These are phyloP conservation scores for Solanum sejunctum DNA, from an alignment of 257 asterid genomes.

Conservation along the genomic window DNA sequence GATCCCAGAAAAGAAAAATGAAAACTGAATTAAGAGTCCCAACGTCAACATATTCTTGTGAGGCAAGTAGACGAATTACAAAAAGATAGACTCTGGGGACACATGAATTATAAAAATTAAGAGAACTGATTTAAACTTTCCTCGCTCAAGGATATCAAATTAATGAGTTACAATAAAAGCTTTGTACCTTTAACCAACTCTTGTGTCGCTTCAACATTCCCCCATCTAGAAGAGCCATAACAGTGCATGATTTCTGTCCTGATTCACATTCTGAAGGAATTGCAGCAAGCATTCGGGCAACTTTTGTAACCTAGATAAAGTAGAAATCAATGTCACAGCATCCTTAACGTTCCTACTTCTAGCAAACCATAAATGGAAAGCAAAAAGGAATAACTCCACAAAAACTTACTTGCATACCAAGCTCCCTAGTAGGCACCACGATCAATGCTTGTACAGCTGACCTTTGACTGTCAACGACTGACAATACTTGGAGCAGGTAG, in stretches of 20 bases:
- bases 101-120: background rate
- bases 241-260: conserved; percentile 43
- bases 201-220: conserved; percentile 80
- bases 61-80: background rate
- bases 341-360: background rate
- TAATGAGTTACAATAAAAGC: background rate
- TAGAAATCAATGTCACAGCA: background rate
- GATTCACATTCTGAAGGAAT: conserved; percentile 33
- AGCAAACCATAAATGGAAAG: background rate
- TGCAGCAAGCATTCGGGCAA: conserved; percentile 68
- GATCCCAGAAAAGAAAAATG: background rate
- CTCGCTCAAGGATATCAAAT: background rate
- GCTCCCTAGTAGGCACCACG: conserved; percentile 92
- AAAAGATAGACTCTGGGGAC: background rate
- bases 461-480: conserved; percentile 52
- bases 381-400: conserved; percentile 3
- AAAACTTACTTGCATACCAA: conserved; percentile 74
- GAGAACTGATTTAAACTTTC: background rate
- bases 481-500: conserved; percentile 59
- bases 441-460: conserved; percentile 82
- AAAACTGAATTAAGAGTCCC: background rate
- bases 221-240: conserved; percentile 98
- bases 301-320: conserved; percentile 67
- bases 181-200: conserved; percentile 83
- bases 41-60: background rate